These are phyloP conservation scores for Phialemonium atrogriseum DNA, from an alignment of 2,329 filamentous ascomycete species.

Conservation along the genomic window DNA sequence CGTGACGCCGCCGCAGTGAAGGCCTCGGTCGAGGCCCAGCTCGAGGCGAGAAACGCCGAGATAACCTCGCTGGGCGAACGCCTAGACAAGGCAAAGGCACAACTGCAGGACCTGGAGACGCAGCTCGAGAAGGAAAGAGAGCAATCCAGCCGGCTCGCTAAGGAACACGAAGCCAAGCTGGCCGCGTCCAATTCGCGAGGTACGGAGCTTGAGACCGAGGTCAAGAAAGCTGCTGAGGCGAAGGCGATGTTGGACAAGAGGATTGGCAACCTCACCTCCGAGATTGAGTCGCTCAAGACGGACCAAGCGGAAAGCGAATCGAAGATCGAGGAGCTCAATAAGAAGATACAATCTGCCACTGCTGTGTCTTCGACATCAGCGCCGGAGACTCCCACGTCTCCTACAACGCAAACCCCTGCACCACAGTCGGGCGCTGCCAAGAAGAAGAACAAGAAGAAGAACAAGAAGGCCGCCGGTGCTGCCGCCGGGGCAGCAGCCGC, in stretches of 20 bases:
- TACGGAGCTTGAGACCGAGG: constrained; percentile 30
- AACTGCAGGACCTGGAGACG: constrained; percentile 35
- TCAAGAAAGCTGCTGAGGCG: constrained; percentile 25
- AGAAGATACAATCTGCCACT: constrained; percentile 22
- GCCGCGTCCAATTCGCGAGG: constrained; percentile 24
- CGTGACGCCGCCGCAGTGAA: constrained; percentile 30
- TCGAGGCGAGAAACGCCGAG: constrained; percentile 38
- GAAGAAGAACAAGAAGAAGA: constrained; percentile 87
- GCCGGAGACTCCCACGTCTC: constrained; percentile 11
- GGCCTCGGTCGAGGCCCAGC: constrained; percentile 39
- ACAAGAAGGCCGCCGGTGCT: constrained; percentile 56
- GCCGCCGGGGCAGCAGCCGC: constrained; percentile 21
- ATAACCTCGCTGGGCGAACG: constrained; percentile 42
- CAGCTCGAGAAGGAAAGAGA: constrained; percentile 23
- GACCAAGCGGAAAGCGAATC: constrained; percentile 29
- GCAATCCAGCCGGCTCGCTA: constrained; percentile 18
- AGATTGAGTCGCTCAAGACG: constrained; percentile 31
- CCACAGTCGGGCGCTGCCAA: constrained; percentile 20
- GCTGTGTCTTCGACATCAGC: constrained; percentile 14
- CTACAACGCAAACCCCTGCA: constrained; percentile 13
- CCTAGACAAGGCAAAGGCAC: constrained; percentile 32
- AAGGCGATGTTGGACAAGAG: constrained; percentile 34
- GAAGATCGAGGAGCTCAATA: constrained; percentile 31
- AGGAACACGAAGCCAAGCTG: constrained; percentile 27
- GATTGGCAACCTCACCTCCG: constrained; percentile 34